These are phyloP conservation scores for Yamadazyma tumulicola DNA, from an alignment of 805 yeast species.

Conservation along the genomic window DNA sequence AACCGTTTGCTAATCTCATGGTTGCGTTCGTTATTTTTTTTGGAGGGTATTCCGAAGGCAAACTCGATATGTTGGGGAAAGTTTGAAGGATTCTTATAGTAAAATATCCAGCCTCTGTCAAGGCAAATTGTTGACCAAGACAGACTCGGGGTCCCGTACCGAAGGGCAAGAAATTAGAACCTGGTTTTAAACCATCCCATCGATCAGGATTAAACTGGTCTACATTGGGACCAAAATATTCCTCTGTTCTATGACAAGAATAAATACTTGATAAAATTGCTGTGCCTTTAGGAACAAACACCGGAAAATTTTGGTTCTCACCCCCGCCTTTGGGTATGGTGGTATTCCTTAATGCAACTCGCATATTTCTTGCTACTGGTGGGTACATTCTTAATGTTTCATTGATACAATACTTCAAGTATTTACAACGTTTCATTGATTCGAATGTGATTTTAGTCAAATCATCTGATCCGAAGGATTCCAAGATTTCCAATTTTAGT, in stretches of 20 bases:
- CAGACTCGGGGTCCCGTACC: slow-evolving; percentile 57
- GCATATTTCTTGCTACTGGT: slow-evolving; percentile 26
- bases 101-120: slow-evolving; percentile 48
- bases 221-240: slow-evolving; percentile 44
- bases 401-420: slow-evolving; percentile 28
- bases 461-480: slow-evolving; percentile 22
- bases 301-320: slow-evolving; percentile 19
- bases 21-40: slow-evolving; percentile 25
- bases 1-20: slow-evolving; percentile 22
- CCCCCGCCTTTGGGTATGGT: slow-evolving; percentile 33
- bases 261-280: slow-evolving; percentile 35
- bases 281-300: slow-evolving; percentile 42
- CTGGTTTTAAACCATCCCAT: slow-evolving; percentile 39
- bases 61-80: slow-evolving; percentile 14
- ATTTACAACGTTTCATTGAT: slow-evolving; percentile 29
- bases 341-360: slow-evolving; percentile 25
- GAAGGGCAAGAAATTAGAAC: slow-evolving; percentile 51
- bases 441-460: slow-evolving; percentile 29
- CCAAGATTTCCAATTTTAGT: slow-evolving; percentile 23
- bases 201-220: slow-evolving; percentile 45
- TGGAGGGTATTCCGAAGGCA: slow-evolving; percentile 24
- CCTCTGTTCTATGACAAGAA: slow-evolving; percentile 38
- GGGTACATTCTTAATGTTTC: slow-evolving; percentile 34
- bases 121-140: slow-evolving; percentile 55
- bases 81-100: slow-evolving; percentile 30